Evolutionary conservation across 2,329 filamentous ascomycete species (phyloP), one percentile per base, ranked within the genome.

Genomic region (Tympanopsis confertula): DNA sequence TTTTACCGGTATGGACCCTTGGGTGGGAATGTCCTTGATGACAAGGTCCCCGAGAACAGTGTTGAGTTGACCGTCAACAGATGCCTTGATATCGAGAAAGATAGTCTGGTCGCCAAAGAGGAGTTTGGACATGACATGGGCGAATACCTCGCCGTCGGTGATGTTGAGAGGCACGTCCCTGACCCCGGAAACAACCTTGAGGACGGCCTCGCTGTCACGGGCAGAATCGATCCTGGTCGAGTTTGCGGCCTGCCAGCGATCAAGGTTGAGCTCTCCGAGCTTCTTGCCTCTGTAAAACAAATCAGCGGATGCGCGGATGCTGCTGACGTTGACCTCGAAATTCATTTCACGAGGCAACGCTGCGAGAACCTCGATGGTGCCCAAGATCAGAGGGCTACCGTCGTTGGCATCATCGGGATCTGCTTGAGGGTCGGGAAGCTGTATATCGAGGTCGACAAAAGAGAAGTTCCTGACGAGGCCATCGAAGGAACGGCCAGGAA

Each of bases 1-100:
- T 74, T 94, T 93, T 66, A 96, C 76, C 61, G 85, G 84, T 54
- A 98, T 79, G 52, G 80, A 74, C 49, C 89, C 88, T 65, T 87
- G 71, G 57, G 77, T 86, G 35, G 89, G 89, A 51, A 98, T 82
- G 47, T 82, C 78, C 58, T 85, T 86, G 50, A 96, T 66, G 38
- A 82, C 71, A 51, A 96, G 74, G 47, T 80, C 68, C 36, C 91
- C 91, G 44, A 98, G 68, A 19, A 83, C 79, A 20, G 88, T 95
- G 41, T 78, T 68, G 37, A 95, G 74, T 50, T 84, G 75, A 45
- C 88, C 83, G 57, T 94, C 86, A 41, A 96, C 86, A 32, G 73
- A 68, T 18, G 89, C 87, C 48, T 82, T 71, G 45, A 96, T 76
- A 38, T 77, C 73, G 39, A 98, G 66, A 35, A 73, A 56, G n/a